Evolutionary conservation across 768 basidiomycete genomes (phyloP), one percentile per base, ranked within the genome.

Genomic region (Leccinum pellstonianum): DNA sequence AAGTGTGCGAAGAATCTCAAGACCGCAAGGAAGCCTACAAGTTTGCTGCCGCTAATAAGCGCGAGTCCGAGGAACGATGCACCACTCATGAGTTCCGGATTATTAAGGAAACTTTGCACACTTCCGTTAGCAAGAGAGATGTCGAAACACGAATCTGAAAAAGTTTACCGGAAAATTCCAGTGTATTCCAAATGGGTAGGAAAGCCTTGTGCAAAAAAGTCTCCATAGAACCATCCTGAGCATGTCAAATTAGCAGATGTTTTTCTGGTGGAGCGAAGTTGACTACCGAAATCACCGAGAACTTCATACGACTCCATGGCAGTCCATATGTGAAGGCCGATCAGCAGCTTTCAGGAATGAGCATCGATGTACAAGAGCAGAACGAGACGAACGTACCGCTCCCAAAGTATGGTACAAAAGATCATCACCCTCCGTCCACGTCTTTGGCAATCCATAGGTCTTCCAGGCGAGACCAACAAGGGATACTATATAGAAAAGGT

Each of bases 161-260:
- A 56, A 54, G 66, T 77, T 53, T 68, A 94, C 86, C 96, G 86
- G 76, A 96, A 99, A 64, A 99, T 98, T 33, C 97, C 97, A 55
- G 94, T 95, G 72, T 98, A 98, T 60, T 95, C 93, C 9, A 98
- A 78, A 61, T 91, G 85, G 0, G 90, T 77, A 4, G 96, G 93
- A 73, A 92, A 95, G 62, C 94, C 90, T 67, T 96, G 93, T 76
- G 95, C 89, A 80, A 95, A 95, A 77, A 96, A 96, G 75, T 96
- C 93, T 23, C 94, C 95, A 66, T 97, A 99, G 77, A 98, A 95
- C 97, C 97, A 99, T 25, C 97, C 93, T 94, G 58, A 14, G 14
- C 21, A 43, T 35, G 10, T 31, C 14, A 11, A 51, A 51, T 69
- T 21, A 60, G 52, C 37, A 41, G 7, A 51, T 8, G 2, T 17